Conservation (phyloP, 2,329 filamentous ascomycete species). For the Botrytis fabae region DNA sequence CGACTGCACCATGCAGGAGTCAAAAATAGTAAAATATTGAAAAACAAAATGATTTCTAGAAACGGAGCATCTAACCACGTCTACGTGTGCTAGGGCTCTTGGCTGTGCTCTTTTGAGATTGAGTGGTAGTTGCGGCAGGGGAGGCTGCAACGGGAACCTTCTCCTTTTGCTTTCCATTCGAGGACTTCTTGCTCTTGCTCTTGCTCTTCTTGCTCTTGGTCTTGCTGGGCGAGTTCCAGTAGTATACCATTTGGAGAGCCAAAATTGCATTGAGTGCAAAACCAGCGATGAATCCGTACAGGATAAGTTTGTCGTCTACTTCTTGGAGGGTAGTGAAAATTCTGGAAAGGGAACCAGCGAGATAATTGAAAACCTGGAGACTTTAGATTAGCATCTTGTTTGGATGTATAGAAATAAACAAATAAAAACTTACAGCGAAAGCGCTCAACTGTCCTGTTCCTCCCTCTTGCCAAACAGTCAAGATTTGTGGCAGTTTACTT, state of each 20-base stretch:
- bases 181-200: conserved; percentile 26
- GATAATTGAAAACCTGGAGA: conserved; percentile 91
- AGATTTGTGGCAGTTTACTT: conserved; percentile 92
- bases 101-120: conserved; percentile 26
- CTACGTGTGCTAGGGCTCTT: conserved; percentile 40
- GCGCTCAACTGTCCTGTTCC: conserved; percentile 94
- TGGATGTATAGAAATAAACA: neutral
- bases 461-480: conserved; percentile 79
- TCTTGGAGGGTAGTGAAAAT: conserved; percentile 98
- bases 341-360: conserved; percentile 84
- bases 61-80: conserved; percentile 32
- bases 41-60: neutral
- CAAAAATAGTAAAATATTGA: conserved; percentile 16
- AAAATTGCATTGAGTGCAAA: conserved; percentile 88
- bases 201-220: conserved; percentile 23
- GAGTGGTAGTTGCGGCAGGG: conserved; percentile 24
- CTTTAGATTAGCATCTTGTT: neutral
- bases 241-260: conserved; percentile 88
- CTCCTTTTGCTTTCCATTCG: conserved; percentile 47
- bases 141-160: conserved; percentile 28
- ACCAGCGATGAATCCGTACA: conserved; percentile 91
- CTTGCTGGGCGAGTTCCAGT: conserved; percentile 73
- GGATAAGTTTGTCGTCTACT: conserved; percentile 92
- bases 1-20: conserved; percentile 35
- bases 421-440: conserved; percentile 70